Percentiles rank a stretch among this genome's conserved stretches.
Evolutionary conservation across 192 early-diverging fungal genomes (phyloP).

Genomic region (Thoreauomyces humboldtii): DNA sequence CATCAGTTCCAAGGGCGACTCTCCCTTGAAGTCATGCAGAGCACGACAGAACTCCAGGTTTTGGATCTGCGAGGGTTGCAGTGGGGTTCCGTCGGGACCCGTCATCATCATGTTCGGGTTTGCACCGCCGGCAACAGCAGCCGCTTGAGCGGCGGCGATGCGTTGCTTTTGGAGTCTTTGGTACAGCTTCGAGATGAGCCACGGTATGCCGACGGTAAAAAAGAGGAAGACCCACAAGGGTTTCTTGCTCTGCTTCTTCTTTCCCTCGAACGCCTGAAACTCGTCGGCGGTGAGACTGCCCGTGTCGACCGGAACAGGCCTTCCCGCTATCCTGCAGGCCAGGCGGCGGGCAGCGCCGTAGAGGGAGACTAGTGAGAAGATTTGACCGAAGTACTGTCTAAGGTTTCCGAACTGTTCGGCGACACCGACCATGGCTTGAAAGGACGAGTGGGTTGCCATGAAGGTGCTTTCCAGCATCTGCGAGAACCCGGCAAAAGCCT

Average conservation of each 20-base stretch:
- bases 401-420: conserved; percentile 96
- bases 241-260: conserved; percentile 41
- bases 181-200: conserved; percentile 86
- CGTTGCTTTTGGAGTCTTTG: conserved; percentile 60
- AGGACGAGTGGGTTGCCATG: conserved; percentile 80
- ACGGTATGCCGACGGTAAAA: conserved; percentile 87
- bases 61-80: conserved; percentile 39
- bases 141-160: conserved; percentile 31
- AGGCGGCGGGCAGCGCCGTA: conserved; percentile 67
- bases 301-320: conserved; percentile 65
- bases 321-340: conserved; percentile 61
- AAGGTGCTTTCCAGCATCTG: conserved; percentile 98
- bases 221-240: conserved; percentile 82
- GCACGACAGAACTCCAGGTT: conserved; percentile 87
- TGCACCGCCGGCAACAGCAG: background rate
- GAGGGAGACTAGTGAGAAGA: conserved; percentile 77
- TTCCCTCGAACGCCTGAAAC: conserved; percentile 71
- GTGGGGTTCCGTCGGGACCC: conserved; percentile 27
- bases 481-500: conserved; percentile 94
- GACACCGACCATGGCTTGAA: conserved; percentile 95
- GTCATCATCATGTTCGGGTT: background rate
- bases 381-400: conserved; percentile 77
- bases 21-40: conserved; percentile 74
- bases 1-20: conserved; percentile 76
- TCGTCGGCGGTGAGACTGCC: conserved; percentile 67